Evolutionary conservation across 2,329 filamentous ascomycete genomes (phyloP).

Genomic region (Endocalyx cinctus): DNA sequence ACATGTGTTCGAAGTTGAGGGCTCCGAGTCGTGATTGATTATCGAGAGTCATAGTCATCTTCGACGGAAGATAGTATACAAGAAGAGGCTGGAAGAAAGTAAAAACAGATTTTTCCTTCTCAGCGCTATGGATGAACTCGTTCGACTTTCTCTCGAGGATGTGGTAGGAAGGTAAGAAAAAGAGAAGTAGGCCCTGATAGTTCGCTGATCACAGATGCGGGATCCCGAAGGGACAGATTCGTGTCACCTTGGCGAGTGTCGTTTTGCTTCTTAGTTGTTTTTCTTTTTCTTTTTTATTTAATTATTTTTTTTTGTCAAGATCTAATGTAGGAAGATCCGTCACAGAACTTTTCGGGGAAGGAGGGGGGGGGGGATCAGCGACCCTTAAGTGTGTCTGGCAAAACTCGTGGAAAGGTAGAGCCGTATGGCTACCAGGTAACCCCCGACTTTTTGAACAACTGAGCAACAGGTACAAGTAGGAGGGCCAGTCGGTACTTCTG

Average conservation of each 20-base stretch:
- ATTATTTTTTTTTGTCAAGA: slow-evolving; percentile 27
- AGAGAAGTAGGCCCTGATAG: slow-evolving; percentile 21
- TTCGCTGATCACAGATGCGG: slow-evolving; percentile 51
- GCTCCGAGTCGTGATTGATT: slow-evolving; percentile 77
- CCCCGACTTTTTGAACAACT: slow-evolving; percentile 24
- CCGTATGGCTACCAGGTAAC: slow-evolving; percentile 30
- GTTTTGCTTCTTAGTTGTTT: no score
- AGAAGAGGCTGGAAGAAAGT: slow-evolving; percentile 13
- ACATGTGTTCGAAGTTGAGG: slow-evolving; percentile 76
- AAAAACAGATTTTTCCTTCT: slow-evolving; percentile 22
- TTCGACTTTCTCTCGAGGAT: slow-evolving; percentile 9
- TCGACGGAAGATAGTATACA: slow-evolving; percentile 29
- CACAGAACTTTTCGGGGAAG: slow-evolving; percentile 27
- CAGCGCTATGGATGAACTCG: slow-evolving; percentile 4
- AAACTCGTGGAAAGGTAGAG: slow-evolving; percentile 27
- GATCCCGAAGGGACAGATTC: slow-evolving; percentile 42
- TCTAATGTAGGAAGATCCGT: slow-evolving; percentile 32
- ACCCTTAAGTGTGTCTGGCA: slow-evolving; percentile 51
- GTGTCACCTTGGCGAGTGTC: slow-evolving; percentile 30
- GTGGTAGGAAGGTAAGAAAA: slow-evolving; percentile 9
- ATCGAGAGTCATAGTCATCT: slow-evolving; percentile 95
- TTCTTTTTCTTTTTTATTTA: no score
- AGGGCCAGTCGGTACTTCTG: slow-evolving; percentile 34
- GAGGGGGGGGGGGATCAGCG: slow-evolving; percentile 49
- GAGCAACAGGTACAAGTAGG: slow-evolving; percentile 30